Evolutionary conservation across 768 basidiomycete genomes (phyloP), one percentile per base, ranked within the genome.

Genomic region (Strobilomyces echinocephalus): DNA sequence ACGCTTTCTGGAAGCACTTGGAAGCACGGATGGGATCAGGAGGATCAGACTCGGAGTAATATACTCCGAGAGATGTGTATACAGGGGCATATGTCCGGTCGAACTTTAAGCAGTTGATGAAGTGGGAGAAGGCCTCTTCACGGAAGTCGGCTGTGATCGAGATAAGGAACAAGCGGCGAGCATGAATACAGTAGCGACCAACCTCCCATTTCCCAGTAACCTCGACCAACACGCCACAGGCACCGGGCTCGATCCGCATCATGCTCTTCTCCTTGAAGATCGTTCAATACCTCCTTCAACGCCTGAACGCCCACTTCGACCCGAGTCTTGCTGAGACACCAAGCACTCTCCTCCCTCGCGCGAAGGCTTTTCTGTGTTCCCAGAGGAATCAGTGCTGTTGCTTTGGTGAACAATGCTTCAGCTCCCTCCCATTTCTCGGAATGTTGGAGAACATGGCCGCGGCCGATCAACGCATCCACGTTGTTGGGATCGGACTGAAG

Each of bases 1-100:
- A 97, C 0, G 95, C 97, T 64, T 95, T 97, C 63, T 98, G 94
- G 70, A 95, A 97, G 67, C 95, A 98, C 66, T 94, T 95, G 4
- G 90, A 87, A 0, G 95, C 89, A 35, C 95, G 83, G 7, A 81
- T 80, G 21, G 83, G 84, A 69, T 98, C 95, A 0, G 85, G 81
- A 0, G 92, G 91, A 11, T 74, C 71, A 53, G 73, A 76, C 39
- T 93, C 87, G 18, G 79, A 71, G 69, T 98, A 98, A 71, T 94
- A 94, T 44, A 91, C 74, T 8, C 97, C 97, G 3, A 99, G 81
- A 1, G 92, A 92, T 4, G 95, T 95, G 67, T 92, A 98, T 0
- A 97, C 85, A 1, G 97, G 88, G 0, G 95, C 93, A 66, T 85
- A 97, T 9, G 80, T 75, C 0, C 89, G 69, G 47, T 81, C 79